These are phyloP conservation scores for sunflower (Helianthus annuus) DNA, from an alignment of 129 eudicot species.

Conservation along the genomic window HanXRQr2.0-SUNRISE NC_035443.2:14395569-14396068, in stretches of 20 bases:
- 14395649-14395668: constrained; percentile 88
- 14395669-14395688: constrained; percentile 88
- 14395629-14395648: constrained; percentile 92
- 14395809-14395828: background rate
- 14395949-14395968: background rate
- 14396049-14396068: background rate
- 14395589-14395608: constrained; percentile 96
- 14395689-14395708: constrained; percentile 96
- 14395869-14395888: background rate
- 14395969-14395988: background rate
- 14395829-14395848: background rate
- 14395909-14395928: background rate
- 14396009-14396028: background rate
- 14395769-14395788: constrained; percentile 76
- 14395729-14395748: constrained; percentile 83
- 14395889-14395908: background rate
- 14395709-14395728: constrained; percentile 92
- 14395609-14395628: constrained; percentile 90
- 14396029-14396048: background rate
- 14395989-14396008: background rate
- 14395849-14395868: background rate
- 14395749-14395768: constrained; percentile 94
- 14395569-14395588: constrained; percentile 91
- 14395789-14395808: background rate
- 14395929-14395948: background rate